Evolutionary conservation across 129 eudicot species (phyloP), one percentile per base, ranked within the genome.

Genomic region (Smallanthus sonchifolius): DNA sequence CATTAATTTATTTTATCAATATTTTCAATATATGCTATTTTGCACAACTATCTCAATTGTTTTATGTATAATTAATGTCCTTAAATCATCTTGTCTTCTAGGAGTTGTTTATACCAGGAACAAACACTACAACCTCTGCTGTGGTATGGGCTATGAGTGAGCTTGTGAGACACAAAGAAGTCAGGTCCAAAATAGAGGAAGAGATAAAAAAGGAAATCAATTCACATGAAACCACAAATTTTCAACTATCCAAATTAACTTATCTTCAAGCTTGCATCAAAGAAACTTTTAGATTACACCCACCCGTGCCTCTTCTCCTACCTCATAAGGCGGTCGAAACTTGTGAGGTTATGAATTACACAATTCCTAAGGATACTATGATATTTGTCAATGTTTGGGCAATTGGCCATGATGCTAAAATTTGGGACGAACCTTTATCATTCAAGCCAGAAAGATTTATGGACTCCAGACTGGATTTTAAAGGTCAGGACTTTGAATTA

Each of bases 381-480:
- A 13, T 79, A 16, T 9, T 80, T 24, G 73, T 80, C 6, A 80
- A 80, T 28, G 28, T 80, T 30, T 80, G 79, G 79, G 75, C 75
- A 2, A 80, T 74, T 6, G 79, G 65, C 0, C 63, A 81, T 10
- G 84, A 81, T 39, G 15, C 84, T 1, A 68, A 8, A 2, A 35
- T 69, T 16, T 81, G 84, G 84, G 24, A 54, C n/a, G 75, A 76
- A 13, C 74, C 85, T 15, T 7, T 56, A 1, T 13, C 17, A 5
- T 81, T 68, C 63, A 47, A 57, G 52, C 84, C 84, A 0, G 84
- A 81, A 28, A 61, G 84, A 11, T 75, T 81, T 45, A 4, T 75
- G 10, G 15, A 5, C 10, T 71, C 64, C 0, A 48, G 55, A 7
- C 4, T 67, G 1, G 80, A 70, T n/a, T 45, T 24, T 7, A 81